These are phyloP conservation scores for Lepidium didymum DNA, from an alignment of 345 rosid species.

Conservation along the genomic window DNA sequence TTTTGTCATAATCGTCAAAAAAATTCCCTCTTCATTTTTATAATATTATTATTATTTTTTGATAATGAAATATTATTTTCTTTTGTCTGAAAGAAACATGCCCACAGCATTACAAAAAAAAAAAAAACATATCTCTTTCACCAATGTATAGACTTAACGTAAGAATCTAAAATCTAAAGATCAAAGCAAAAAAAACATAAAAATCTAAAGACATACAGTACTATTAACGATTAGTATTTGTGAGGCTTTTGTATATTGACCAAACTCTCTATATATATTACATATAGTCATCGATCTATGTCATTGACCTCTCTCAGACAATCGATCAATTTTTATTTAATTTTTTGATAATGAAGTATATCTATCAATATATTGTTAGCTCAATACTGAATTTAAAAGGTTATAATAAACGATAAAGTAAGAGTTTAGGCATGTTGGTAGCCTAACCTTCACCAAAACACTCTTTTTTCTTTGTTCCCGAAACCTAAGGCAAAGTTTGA, in stretches of 20 bases:
- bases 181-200: not conserved
- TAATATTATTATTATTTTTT: too few species aligned
- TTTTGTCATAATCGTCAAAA: constrained; percentile 9
- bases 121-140: not conserved
- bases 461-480: constrained; percentile 1
- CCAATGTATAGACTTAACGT: not conserved
- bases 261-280: constrained; percentile 1
- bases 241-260: constrained; percentile 4
- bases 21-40: not conserved
- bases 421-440: constrained; percentile 26
- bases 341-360: too few species aligned
- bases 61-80: not conserved
- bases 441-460: constrained; percentile 28
- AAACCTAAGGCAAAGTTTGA: constrained; percentile 8
- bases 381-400: too few species aligned
- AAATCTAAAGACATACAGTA: not conserved
- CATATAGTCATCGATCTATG: not conserved
- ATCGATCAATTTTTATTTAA: too few species aligned
- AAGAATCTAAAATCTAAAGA: not conserved
- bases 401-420: constrained; percentile 14
- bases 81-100: not conserved
- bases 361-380: too few species aligned
- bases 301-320: not conserved
- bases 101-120: not conserved
- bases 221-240: not conserved